These are phyloP conservation scores for Zoysia japonica DNA, from an alignment of 176 grass and related monocot species.

Conservation along the genomic window DNA sequence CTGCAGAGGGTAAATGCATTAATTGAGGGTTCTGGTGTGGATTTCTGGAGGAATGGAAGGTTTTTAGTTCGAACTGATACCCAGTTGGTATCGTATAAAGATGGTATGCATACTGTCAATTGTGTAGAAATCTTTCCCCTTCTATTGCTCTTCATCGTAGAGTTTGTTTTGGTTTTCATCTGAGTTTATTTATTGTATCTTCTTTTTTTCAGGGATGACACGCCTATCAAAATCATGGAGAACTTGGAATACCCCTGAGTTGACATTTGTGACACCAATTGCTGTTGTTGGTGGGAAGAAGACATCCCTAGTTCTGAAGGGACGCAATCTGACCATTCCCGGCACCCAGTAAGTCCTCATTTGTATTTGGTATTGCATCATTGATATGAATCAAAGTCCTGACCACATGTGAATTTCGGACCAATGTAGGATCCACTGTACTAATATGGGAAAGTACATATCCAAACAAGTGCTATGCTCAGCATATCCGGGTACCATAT, in stretches of 20 bases:
- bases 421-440: slow-evolving; percentile 87
- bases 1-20: slow-evolving; percentile 65
- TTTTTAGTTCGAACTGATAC: slow-evolving; percentile 88
- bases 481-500: slow-evolving; percentile 92
- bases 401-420: slow-evolving; percentile 3
- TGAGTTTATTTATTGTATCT: neutral
- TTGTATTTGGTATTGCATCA: neutral
- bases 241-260: slow-evolving; percentile 91
- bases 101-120: slow-evolving; percentile 48
- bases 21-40: slow-evolving; percentile 64
- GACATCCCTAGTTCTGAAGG: slow-evolving; percentile 75
- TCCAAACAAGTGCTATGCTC: slow-evolving; percentile 91
- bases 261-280: slow-evolving; percentile 87
- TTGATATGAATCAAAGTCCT: neutral
- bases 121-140: neutral
- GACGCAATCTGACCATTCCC: slow-evolving; percentile 89
- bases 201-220: slow-evolving; percentile 66
- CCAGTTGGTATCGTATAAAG: slow-evolving; percentile 86
- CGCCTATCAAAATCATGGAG: slow-evolving; percentile 90
- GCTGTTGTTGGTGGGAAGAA: slow-evolving; percentile 79
- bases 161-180: slow-evolving; percentile 10
- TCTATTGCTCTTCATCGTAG: neutral
- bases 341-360: slow-evolving; percentile 81
- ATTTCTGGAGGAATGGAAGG: slow-evolving; percentile 92
- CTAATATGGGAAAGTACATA: slow-evolving; percentile 80